A percentile compares a stretch with the other conserved stretches of the same genome.
These are phyloP conservation scores for Moricandia arvensis DNA, from an alignment of 345 rosid species.

Conservation along the genomic window DNA sequence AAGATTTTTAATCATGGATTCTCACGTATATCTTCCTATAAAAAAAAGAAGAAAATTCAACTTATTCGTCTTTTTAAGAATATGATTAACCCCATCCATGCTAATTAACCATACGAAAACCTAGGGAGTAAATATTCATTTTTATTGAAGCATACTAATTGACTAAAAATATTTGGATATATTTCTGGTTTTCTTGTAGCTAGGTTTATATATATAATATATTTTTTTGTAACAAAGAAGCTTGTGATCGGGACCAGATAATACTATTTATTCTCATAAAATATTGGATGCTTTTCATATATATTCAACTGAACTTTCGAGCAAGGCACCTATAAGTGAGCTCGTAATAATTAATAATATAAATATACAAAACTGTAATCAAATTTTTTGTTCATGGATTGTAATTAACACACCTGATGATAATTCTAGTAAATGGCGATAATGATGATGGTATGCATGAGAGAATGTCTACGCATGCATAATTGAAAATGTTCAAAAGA, in stretches of 20 bases:
- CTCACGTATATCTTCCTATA: conserved; percentile 7
- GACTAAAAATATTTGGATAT: background rate
- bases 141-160: background rate
- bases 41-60: background rate
- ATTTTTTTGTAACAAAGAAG: background rate
- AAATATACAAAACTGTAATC: background rate
- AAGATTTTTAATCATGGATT: conserved; percentile 18
- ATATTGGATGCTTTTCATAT: background rate
- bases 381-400: background rate
- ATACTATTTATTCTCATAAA: background rate
- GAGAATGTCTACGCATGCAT: conserved; percentile 37
- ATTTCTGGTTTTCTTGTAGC: background rate
- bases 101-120: background rate
- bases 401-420: conserved; percentile 6
- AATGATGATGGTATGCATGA: conserved; percentile 39
- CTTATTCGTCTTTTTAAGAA: background rate
- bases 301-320: background rate
- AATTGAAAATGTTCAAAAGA: conserved; percentile 25
- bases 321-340: background rate
- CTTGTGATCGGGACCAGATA: background rate
- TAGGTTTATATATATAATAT: background rate
- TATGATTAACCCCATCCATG: conserved; percentile 1
- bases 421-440: conserved; percentile 21
- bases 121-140: background rate
- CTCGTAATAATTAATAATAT: background rate